phyloP scores from a whole-genome alignment of 1,139 yeast genomes.

The Insectozyma bohioensis region DNA sequence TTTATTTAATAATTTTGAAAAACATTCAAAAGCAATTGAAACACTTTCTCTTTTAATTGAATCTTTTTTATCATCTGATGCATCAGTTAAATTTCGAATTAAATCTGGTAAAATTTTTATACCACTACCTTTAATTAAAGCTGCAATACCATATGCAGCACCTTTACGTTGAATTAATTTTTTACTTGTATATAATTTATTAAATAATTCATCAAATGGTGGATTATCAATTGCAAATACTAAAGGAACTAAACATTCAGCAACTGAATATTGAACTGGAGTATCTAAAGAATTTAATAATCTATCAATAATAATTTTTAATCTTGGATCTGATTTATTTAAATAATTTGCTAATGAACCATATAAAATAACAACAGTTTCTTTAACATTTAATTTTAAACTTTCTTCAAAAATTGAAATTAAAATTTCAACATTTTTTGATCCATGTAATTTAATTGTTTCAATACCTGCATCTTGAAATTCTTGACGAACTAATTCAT shows the following conservation, averaged over 20 bases:
- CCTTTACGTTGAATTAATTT: conserved; percentile 71
- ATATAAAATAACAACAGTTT: conserved; percentile 79
- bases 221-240: conserved; percentile 57
- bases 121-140: conserved; percentile 88
- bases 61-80: conserved; percentile 84
- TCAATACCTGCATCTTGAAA: conserved; percentile 87
- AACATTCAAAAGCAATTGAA: conserved; percentile 80
- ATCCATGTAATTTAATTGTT: conserved; percentile 66
- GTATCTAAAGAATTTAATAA: conserved; percentile 75
- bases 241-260: conserved; percentile 82
- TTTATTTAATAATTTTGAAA: conserved; percentile 72
- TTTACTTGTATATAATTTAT: conserved; percentile 53
- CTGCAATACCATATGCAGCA: conserved; percentile 95
- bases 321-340: conserved; percentile 59
- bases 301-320: conserved; percentile 64
- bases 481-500: conserved; percentile 72
- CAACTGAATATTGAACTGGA: conserved; percentile 86
- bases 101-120: conserved; percentile 75
- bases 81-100: conserved; percentile 74
- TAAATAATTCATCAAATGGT: conserved; percentile 55
- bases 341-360: conserved; percentile 88
- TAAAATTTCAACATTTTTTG: conserved; percentile 61
- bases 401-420: conserved; percentile 75
- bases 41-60: conserved; percentile 82
- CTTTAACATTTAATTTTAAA: conserved; percentile 58